phyloP scores from a whole-genome alignment of 306 rosid genomes.

The Corylus americana region DNA sequence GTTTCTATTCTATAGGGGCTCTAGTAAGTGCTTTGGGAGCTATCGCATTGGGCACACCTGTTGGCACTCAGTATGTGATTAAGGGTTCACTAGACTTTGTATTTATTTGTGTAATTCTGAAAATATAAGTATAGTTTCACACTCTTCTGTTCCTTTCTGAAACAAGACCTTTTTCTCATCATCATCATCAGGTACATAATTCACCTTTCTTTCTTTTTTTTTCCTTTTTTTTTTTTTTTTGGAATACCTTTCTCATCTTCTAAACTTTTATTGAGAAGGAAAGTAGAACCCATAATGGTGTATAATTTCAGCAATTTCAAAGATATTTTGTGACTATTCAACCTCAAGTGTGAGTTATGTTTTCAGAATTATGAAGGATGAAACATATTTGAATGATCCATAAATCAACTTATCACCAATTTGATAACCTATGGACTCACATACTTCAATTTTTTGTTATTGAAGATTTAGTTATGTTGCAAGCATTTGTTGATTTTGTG shows the following conservation, averaged over 20 bases:
- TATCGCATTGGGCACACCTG: slow-evolving; percentile 84
- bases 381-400: not conserved
- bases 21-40: slow-evolving; percentile 73
- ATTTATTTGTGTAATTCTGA: slow-evolving; percentile 15
- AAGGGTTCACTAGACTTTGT: slow-evolving; percentile 29
- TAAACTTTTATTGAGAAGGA: not conserved
- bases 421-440: not conserved
- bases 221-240: not conserved
- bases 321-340: slow-evolving; percentile 2
- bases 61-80: slow-evolving; percentile 71
- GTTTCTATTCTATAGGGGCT: slow-evolving; percentile 61
- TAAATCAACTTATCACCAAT: not conserved
- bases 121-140: slow-evolving; percentile 16
- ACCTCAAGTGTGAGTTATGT: slow-evolving; percentile 16
- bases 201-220: not conserved
- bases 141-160: slow-evolving; percentile 7
- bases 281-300: not conserved
- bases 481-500: slow-evolving; percentile 23
- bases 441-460: not conserved
- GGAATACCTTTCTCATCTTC: not conserved
- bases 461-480: slow-evolving; percentile 11
- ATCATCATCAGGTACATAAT: not conserved
- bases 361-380: not conserved
- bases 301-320: slow-evolving; percentile 4
- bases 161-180: slow-evolving; percentile 6